phyloP scores from a whole-genome alignment of 768 basidiomycete genomes.

The Lactifluus subvellereus region DNA sequence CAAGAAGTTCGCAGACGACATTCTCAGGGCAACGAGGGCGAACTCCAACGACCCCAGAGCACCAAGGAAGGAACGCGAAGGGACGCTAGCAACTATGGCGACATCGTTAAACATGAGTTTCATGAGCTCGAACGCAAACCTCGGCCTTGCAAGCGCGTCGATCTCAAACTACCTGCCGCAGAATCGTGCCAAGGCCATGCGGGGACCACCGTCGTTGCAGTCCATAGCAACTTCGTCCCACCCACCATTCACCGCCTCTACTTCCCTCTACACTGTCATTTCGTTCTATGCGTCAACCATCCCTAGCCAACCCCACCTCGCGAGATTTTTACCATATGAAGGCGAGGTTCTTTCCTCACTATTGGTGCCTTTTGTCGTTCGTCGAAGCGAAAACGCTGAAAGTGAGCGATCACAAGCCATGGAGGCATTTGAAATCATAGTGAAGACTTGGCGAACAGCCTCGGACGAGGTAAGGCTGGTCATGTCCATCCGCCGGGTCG shows the following conservation, averaged over 20 bases:
- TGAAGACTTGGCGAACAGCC: conserved; percentile 50
- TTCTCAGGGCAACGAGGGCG: conserved; percentile 50
- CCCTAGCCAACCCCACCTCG: conserved; percentile 28
- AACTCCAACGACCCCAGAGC: conserved; percentile 42
- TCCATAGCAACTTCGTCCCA: conserved; percentile 31
- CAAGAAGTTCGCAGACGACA: conserved; percentile 48
- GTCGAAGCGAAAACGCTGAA: conserved; percentile 35
- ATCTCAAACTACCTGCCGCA: conserved; percentile 17
- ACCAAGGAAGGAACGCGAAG: conserved; percentile 31
- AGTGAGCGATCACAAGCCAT: conserved; percentile 52
- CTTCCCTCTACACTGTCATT: conserved; percentile 33
- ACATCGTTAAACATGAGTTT: conserved; percentile 29
- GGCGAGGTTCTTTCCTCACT: conserved; percentile 52
- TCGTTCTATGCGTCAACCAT: conserved; percentile 34
- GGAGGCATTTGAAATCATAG: conserved; percentile 55
- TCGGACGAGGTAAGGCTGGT: conserved; percentile 43
- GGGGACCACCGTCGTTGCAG: conserved; percentile 42
- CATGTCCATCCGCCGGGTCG: not conserved
- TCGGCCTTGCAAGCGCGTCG: conserved; percentile 28
- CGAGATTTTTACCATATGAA: conserved; percentile 49
- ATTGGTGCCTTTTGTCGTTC: conserved; percentile 48
- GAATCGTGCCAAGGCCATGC: conserved; percentile 28
- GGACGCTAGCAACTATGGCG: conserved; percentile 11
- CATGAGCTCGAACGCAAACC: conserved; percentile 34
- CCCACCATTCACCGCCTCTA: conserved; percentile 38